Evolutionary conservation across 129 eudicot genomes (phyloP).

Genomic region (Pittosporum tobira): DNA sequence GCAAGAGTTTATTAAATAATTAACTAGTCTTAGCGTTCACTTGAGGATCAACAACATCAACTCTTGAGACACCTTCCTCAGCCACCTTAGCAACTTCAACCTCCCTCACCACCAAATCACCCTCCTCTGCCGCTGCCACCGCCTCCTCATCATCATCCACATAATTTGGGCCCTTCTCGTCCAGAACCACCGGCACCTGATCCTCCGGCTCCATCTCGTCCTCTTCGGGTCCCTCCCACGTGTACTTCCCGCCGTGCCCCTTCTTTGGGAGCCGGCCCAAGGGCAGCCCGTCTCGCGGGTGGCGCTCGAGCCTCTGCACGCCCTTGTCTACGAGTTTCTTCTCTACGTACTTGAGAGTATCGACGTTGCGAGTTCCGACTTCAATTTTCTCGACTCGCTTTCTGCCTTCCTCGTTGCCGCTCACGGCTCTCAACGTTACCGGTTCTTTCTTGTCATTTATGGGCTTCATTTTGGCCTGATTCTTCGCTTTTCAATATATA

Average conservation of each 20-base stretch:
- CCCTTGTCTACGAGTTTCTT: slow-evolving; percentile 64
- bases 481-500: neutral
- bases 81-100: slow-evolving; percentile 55
- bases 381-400: slow-evolving; percentile 44
- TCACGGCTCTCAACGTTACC: slow-evolving; percentile 38
- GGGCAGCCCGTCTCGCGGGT: slow-evolving; percentile 41
- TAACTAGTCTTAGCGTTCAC: slow-evolving; percentile 19
- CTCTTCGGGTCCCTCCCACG: slow-evolving; percentile 80
- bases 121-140: slow-evolving; percentile 24
- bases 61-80: slow-evolving; percentile 41
- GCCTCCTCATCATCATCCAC: slow-evolving; percentile 51
- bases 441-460: slow-evolving; percentile 34
- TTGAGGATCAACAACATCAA: slow-evolving; percentile 43
- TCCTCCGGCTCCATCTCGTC: slow-evolving; percentile 26
- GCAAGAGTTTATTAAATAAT: neutral
- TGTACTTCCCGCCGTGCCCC: slow-evolving; percentile 78
- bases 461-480: slow-evolving; percentile 19
- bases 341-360: slow-evolving; percentile 44
- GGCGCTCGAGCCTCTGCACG: slow-evolving; percentile 51
- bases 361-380: slow-evolving; percentile 27
- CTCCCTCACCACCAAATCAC: slow-evolving; percentile 23
- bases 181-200: slow-evolving; percentile 46
- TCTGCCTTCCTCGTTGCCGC: slow-evolving; percentile 45
- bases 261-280: slow-evolving; percentile 41
- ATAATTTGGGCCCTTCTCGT: slow-evolving; percentile 63